Percentiles rank a stretch among this genome's conserved stretches.
phyloP scores from a whole-genome alignment of 1,139 yeast species.

The Lodderomyces margitis region DNA sequence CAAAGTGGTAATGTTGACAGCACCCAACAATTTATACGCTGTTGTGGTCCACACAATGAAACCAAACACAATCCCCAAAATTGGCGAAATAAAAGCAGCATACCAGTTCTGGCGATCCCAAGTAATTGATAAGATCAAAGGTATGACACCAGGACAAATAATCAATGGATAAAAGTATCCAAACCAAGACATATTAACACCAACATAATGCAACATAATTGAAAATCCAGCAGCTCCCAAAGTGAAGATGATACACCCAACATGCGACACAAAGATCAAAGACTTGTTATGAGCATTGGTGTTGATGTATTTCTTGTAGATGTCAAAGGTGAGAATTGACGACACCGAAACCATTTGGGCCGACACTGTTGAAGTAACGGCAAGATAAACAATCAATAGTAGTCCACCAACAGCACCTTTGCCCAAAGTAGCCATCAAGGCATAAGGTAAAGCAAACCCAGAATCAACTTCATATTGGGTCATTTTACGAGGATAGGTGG shows the following conservation, averaged over 20 bases:
- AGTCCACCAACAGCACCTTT: conserved; percentile 31
- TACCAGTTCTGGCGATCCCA: conserved; percentile 32
- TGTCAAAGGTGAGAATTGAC: conserved; percentile 30
- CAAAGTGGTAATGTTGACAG: conserved; percentile 21
- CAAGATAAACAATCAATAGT: conserved; percentile 26
- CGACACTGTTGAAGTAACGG: conserved; percentile 32
- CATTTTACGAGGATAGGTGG: conserved; percentile 31
- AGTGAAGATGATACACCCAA: conserved; percentile 29
- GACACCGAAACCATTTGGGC: conserved; percentile 34
- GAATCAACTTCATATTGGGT: conserved; percentile 24
- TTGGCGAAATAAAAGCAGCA: conserved; percentile 28
- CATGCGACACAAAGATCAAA: conserved; percentile 28
- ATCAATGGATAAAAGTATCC: conserved; percentile 35
- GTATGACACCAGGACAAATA: conserved; percentile 38
- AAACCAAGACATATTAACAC: conserved; percentile 33
- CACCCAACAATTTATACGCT: conserved; percentile 25
- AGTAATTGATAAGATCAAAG: conserved; percentile 30
- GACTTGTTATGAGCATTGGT: conserved; percentile 25
- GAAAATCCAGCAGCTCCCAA: conserved; percentile 30
- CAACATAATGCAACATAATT: conserved; percentile 32
- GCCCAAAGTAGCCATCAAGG: conserved; percentile 27
- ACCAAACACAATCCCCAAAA: conserved; percentile 24
- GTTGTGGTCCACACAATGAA: conserved; percentile 26
- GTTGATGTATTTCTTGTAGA: conserved; percentile 28
- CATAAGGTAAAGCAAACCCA: conserved; percentile 30